Evolutionary conservation across 208 protist genomes (phyloP), one percentile per base, ranked within the genome.

Genomic region (Porcisia hertigi): DNA sequence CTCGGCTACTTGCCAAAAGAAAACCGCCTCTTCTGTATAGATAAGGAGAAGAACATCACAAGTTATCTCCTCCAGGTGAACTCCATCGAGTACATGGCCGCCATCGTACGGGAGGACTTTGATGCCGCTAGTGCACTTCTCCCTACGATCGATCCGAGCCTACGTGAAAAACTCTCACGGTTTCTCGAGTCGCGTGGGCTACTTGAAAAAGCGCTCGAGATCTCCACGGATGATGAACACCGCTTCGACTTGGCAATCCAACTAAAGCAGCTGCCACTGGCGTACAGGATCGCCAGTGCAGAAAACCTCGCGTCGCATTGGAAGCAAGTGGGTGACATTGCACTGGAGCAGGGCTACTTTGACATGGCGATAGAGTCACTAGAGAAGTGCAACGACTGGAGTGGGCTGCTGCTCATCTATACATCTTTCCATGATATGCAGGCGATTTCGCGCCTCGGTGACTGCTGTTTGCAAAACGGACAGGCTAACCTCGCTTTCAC

Each of bases 41-140:
- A 99, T 81, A 98, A 99, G 77, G 86, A 96, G 69, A 87, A 88
- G 69, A 92, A 94, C 73, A 86, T 99, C 47, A 93, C 97, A 7
- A 97, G 88, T 71, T 99, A 98, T 83, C 81, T 80, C 54, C 81
- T 99, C 23, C 85, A 94, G 52, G 75, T 98, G 36, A 88, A 90
- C 39, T 90, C 99, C 25, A 94, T 99, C 66, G 95, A 98, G 75
- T 99, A 99, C 87, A 98, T 99, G 93, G 98, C 98, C 6, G 94
- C 96, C 53, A 94, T 99, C 60, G 91, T 99, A 18, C 92, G 97
- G 67, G 89, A 95, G 49, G 98, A 99, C 83, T 97, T 99, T 47
- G 92, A 93, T 2, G 73, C 77, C 16, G 99, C 98, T 25, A 86
- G 86, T 25, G 72, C 58, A 49, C 76, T 97, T 45, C 83, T 99